These are phyloP conservation scores for Fusarium mundagurra DNA, from an alignment of 2,329 filamentous ascomycete species.

Conservation along the genomic window DNA sequence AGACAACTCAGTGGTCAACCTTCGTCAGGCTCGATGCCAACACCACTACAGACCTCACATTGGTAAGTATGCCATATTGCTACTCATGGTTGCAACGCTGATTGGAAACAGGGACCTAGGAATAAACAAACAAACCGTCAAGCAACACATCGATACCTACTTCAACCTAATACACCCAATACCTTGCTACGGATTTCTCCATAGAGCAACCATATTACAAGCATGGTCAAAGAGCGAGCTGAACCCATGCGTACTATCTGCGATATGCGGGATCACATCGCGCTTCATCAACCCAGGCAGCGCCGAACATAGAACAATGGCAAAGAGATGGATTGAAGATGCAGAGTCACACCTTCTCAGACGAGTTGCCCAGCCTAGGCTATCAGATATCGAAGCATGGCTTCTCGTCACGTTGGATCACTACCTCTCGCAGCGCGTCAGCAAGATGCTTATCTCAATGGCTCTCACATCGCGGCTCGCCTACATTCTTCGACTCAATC, in stretches of 20 bases:
- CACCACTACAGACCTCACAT: not conserved
- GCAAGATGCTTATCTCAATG: conserved; percentile 36
- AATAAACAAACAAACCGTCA: conserved; percentile 1
- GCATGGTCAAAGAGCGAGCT: conserved; percentile 20
- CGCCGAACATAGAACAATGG: not conserved
- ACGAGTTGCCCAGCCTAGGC: conserved; percentile 11
- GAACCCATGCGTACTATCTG: not conserved
- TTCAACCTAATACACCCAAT: conserved; percentile 23
- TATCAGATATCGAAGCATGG: conserved; percentile 37
- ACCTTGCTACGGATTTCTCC: conserved; percentile 19
- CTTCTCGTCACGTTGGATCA: conserved; percentile 35
- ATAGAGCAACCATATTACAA: conserved; percentile 17
- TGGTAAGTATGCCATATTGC: not conserved
- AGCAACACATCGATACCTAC: conserved; percentile 22
- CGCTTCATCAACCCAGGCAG: not conserved
- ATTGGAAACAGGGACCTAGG: not conserved
- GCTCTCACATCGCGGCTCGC: conserved; percentile 24
- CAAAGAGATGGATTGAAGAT: conserved; percentile 26
- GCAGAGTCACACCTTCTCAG: conserved; percentile 25
- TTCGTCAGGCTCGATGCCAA: not conserved
- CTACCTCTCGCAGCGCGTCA: conserved; percentile 29
- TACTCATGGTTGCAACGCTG: rapidly evolving
- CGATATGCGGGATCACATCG: conserved; percentile 17
- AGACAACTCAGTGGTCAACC: not conserved
- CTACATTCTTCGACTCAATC: conserved; percentile 35